Conservation (phyloP, 768 basidiomycete genomes). For the Leucocoprinus birnbaumii region DNA sequence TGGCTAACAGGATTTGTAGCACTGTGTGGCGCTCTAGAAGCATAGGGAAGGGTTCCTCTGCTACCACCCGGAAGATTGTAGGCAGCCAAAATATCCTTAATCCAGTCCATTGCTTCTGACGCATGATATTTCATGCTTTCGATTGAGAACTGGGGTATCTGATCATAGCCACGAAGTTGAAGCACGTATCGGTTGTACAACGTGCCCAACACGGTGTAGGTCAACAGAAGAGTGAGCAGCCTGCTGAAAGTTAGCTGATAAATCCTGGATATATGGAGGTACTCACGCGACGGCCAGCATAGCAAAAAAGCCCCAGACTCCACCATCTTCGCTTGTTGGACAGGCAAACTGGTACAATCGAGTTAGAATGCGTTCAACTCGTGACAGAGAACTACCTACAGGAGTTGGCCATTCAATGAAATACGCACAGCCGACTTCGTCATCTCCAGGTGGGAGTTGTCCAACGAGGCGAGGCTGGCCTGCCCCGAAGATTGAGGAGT, state of each 20-base stretch:
- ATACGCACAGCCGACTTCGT: conserved; percentile 70
- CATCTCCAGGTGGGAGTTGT: conserved; percentile 63
- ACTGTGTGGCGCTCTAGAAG: conserved; percentile 5
- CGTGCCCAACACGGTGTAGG: conserved; percentile 66
- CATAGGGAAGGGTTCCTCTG: conserved; percentile 17
- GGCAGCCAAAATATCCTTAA: conserved; percentile 30
- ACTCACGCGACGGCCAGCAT: conserved; percentile 61
- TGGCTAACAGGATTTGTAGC: conserved; percentile 39
- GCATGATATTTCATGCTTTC: conserved; percentile 48
- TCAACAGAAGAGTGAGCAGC: conserved; percentile 49
- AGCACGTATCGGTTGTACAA: conserved; percentile 81
- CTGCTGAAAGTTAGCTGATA: conserved; percentile 29
- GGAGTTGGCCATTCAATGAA: conserved; percentile 84
- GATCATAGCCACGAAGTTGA: conserved; percentile 65
- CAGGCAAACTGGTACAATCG: conserved; percentile 57
- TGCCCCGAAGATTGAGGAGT: conserved; percentile 53
- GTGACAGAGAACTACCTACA: conserved; percentile 36
- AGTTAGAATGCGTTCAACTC: not conserved
- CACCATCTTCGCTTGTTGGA: conserved; percentile 55
- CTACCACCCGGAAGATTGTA: conserved; percentile 18
- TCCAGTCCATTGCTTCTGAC: conserved; percentile 40
- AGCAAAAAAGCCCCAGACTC: conserved; percentile 48
- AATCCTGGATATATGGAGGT: not conserved
- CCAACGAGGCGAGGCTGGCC: conserved; percentile 58
- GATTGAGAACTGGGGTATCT: conserved; percentile 65